Percentiles rank a stretch among this genome's conserved stretches.
Conservation (phyloP, 371 early-diverging fungal species). For the Rhizopus arrhizus region DNA sequence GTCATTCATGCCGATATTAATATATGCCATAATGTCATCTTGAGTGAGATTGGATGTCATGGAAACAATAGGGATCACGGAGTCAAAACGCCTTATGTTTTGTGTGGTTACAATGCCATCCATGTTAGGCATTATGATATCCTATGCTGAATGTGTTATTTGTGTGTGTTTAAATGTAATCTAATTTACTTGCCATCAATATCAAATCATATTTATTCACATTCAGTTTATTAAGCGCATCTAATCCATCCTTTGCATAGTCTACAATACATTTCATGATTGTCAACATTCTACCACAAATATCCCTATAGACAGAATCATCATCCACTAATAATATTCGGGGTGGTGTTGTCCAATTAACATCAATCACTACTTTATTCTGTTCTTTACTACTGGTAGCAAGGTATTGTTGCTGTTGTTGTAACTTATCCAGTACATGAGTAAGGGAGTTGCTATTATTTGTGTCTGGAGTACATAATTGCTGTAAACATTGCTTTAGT, state of each 20-base stretch:
- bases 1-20: conserved; percentile 81
- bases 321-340: conserved; percentile 79
- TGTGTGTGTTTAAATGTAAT: not conserved
- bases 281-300: conserved; percentile 64
- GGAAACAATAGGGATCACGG: conserved; percentile 73
- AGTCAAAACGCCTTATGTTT: conserved; percentile 76
- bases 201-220: conserved; percentile 75
- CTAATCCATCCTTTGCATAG: conserved; percentile 73
- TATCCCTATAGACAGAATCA: conserved; percentile 67
- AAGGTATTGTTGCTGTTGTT: conserved; percentile 6
- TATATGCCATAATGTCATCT: conserved; percentile 69
- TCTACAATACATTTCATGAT: conserved; percentile 75
- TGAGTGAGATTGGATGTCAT: conserved; percentile 80
- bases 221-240: conserved; percentile 69
- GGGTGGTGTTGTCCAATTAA: conserved; percentile 68
- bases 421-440: conserved; percentile 1
- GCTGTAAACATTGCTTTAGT: conserved; percentile 61
- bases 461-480: not conserved
- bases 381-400: conserved; percentile 9
- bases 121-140: conserved; percentile 76
- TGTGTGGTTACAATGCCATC: conserved; percentile 76
- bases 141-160: conserved; percentile 37
- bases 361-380: conserved; percentile 22
- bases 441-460: not conserved
- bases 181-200: conserved; percentile 61